Conservation (phyloP, 768 basidiomycete genomes). For the Hortiboletus campestris region DNA sequence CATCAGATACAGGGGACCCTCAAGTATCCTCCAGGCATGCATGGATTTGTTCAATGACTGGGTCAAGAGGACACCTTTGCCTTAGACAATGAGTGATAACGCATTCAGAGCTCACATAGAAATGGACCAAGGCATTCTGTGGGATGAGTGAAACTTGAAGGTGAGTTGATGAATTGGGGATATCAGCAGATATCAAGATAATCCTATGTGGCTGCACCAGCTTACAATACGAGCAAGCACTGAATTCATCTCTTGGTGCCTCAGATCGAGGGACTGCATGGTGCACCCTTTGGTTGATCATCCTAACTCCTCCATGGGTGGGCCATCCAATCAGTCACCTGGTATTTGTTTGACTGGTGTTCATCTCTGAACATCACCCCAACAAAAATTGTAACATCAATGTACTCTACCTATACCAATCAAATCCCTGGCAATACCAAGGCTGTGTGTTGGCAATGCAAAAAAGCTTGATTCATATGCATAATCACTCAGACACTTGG, state of each 20-base stretch:
- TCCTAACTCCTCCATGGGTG: constrained; percentile 48
- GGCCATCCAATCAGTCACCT: constrained; percentile 67
- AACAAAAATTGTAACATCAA: not conserved
- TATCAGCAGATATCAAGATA: not conserved
- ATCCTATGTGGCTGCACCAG: not conserved
- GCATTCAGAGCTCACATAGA: constrained; percentile 48
- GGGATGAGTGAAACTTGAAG: not conserved
- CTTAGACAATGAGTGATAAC: constrained; percentile 37
- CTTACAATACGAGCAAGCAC: constrained; percentile 12
- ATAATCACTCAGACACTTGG: too few species aligned
- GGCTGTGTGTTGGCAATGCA: not conserved
- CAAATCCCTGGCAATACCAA: not conserved
- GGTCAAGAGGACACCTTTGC: constrained; percentile 38
- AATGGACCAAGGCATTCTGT: constrained; percentile 27
- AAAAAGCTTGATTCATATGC: not conserved
- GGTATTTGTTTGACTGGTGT: constrained; percentile 26
- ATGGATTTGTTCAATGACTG: constrained; percentile 36
- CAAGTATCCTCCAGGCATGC: constrained; percentile 25
- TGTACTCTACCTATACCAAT: not conserved
- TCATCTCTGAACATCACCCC: too few species aligned
- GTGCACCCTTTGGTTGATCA: constrained; percentile 61
- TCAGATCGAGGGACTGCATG: constrained; percentile 49
- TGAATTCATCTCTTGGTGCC: constrained; percentile 54
- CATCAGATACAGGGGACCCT: constrained; percentile 25
- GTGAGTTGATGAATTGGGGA: constrained; percentile 4